Percentiles rank a stretch among this genome's conserved stretches.
phyloP scores from a whole-genome alignment of 2,329 filamentous ascomycete genomes.

The Ophiostoma sp. region DNA sequence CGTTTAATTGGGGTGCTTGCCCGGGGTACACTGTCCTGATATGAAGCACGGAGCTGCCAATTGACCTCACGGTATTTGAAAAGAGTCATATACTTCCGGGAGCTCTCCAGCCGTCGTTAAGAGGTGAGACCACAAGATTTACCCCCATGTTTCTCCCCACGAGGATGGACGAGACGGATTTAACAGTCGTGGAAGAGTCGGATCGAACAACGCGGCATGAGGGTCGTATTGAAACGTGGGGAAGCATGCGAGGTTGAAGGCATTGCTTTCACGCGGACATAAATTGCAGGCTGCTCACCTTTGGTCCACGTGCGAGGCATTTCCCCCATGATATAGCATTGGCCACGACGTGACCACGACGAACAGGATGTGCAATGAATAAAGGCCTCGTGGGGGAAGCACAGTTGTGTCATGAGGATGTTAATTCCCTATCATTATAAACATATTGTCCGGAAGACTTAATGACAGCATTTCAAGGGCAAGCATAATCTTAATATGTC shows the following conservation, averaged over 20 bases:
- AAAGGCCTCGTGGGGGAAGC: constrained; percentile 10
- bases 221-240: constrained; percentile 3
- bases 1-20: neutral
- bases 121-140: constrained; percentile 1
- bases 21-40: neutral
- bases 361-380: neutral
- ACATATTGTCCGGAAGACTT: neutral
- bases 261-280: neutral
- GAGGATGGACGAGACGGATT: neutral
- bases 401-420: accelerated
- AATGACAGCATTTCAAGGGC: neutral
- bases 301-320: neutral
- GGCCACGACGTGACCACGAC: neutral
- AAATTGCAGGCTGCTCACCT: neutral
- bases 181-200: neutral
- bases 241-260: neutral
- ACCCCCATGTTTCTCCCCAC: neutral
- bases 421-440: neutral
- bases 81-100: neutral
- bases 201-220: neutral
- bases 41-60: neutral
- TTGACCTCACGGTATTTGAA: neutral
- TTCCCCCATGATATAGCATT: neutral
- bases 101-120: neutral
- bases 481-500: neutral